These are phyloP conservation scores for Tylopilus sp. DNA, from an alignment of 768 basidiomycete species.

Conservation along the genomic window DNA sequence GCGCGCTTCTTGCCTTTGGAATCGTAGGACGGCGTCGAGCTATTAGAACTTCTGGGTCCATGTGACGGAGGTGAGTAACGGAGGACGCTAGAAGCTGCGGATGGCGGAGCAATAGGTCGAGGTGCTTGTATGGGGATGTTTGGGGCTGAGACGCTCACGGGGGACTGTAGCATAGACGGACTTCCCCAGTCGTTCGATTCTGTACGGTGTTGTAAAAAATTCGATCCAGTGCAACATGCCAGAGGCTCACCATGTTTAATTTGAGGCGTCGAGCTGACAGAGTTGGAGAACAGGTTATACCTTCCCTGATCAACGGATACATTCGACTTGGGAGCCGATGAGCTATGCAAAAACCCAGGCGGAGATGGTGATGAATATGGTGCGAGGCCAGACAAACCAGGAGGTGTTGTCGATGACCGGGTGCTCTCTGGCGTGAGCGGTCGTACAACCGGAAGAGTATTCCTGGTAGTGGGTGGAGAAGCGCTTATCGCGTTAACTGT, in stretches of 20 bases:
- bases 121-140: conserved; percentile 29
- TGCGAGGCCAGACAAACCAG: conserved; percentile 30
- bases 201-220: conserved; percentile 5
- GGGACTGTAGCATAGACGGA: conserved; percentile 17
- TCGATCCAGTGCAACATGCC: background rate
- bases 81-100: conserved; percentile 36
- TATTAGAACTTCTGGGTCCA: conserved; percentile 13
- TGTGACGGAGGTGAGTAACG: conserved; percentile 22
- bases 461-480: conserved; percentile 18
- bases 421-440: conserved; percentile 30
- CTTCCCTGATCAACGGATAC: conserved; percentile 16
- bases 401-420: conserved; percentile 32
- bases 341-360: conserved; percentile 32
- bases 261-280: conserved; percentile 21
- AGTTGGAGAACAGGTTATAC: conserved; percentile 18
- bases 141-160: conserved; percentile 12
- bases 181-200: conserved; percentile 25
- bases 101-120: conserved; percentile 21
- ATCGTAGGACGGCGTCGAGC: conserved; percentile 28
- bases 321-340: conserved; percentile 24
- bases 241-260: conserved; percentile 28
- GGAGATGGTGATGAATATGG: conserved; percentile 34
- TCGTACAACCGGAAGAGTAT: conserved; percentile 12
- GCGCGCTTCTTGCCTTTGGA: conserved; percentile 40
- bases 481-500: conserved; percentile 2